phyloP scores from a whole-genome alignment of 352 stramenopile genomes.

The Phytophthora pistaciae region DNA sequence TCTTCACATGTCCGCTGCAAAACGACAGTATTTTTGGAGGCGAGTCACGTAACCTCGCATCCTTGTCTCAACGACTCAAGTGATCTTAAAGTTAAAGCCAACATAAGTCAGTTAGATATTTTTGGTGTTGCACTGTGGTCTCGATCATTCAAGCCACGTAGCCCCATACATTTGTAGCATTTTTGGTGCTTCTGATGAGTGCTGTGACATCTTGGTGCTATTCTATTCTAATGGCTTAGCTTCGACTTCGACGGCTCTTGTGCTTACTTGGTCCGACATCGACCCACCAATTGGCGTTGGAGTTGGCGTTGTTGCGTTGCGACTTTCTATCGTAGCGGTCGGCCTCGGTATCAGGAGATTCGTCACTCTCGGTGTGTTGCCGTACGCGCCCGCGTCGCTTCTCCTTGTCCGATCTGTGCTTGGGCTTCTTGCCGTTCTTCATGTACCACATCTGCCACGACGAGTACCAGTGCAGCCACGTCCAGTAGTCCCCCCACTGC shows the following conservation, averaged over 20 bases:
- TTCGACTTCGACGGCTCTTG: conserved; percentile 13
- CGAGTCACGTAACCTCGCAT: background rate
- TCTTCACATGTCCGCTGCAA: background rate
- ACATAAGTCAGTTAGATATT: no score
- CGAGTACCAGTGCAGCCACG: conserved; percentile 76
- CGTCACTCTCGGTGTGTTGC: background rate
- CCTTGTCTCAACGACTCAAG: no score
- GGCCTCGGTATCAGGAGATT: conserved; percentile 1
- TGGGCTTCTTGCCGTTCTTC: conserved; percentile 45
- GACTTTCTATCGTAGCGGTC: conserved; percentile 1
- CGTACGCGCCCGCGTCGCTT: conserved; percentile 11
- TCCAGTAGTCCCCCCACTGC: conserved; percentile 69
- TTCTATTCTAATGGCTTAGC: conserved; percentile 4
- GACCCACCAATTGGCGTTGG: conserved; percentile 42
- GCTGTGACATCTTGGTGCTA: background rate
- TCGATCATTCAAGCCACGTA: background rate
- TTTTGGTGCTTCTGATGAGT: background rate
- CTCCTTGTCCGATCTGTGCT: conserved; percentile 18
- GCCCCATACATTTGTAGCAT: background rate
- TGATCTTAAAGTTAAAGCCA: no score
- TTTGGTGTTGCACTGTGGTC: background rate
- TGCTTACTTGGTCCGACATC: conserved; percentile 18
- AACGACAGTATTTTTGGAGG: background rate
- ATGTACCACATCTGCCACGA: conserved; percentile 76
- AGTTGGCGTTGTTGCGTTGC: conserved; percentile 24